These are phyloP conservation scores for Claviceps capensis DNA, from an alignment of 2,329 filamentous ascomycete species.

Conservation along the genomic window DNA sequence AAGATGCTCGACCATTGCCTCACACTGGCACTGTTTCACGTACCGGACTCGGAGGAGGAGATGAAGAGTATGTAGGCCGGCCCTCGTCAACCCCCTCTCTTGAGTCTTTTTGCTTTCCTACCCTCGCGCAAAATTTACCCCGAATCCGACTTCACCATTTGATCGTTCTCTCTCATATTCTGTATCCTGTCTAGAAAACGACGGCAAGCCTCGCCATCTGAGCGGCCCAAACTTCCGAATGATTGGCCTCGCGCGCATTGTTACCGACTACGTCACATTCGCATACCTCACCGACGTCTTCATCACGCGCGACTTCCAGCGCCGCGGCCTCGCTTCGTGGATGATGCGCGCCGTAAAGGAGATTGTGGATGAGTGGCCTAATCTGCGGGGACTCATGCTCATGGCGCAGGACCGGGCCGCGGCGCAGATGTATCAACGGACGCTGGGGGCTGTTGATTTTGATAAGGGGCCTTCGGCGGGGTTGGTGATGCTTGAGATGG, in stretches of 20 bases:
- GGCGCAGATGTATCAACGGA: constrained; percentile 32
- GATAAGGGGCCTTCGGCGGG: constrained; percentile 27
- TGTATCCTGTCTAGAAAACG: constrained; percentile 15
- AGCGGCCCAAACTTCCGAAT: constrained; percentile 20
- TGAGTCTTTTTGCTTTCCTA: neutral
- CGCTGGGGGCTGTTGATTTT: constrained; percentile 31
- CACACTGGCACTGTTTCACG: constrained; percentile 43
- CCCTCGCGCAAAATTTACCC: neutral
- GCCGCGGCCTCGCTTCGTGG: constrained; percentile 50
- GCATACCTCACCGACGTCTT: constrained; percentile 58
- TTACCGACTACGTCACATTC: constrained; percentile 57
- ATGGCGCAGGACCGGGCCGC: constrained; percentile 30
- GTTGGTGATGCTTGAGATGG: constrained; percentile 28
- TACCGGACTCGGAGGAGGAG: constrained; percentile 23
- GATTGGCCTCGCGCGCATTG: constrained; percentile 35
- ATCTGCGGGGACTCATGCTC: constrained; percentile 45
- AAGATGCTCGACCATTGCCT: constrained; percentile 44
- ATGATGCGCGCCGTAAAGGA: constrained; percentile 48
- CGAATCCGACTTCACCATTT: neutral
- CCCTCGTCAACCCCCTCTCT: neutral
- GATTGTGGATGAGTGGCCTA: constrained; percentile 38
- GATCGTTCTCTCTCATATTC: neutral
- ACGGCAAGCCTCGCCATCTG: constrained; percentile 15
- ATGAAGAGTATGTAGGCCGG: constrained; percentile 21
- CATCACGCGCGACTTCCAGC: constrained; percentile 44